Conservation (phyloP, 169 alveolate genomes). For the Cryptosporidium sp. region DNA sequence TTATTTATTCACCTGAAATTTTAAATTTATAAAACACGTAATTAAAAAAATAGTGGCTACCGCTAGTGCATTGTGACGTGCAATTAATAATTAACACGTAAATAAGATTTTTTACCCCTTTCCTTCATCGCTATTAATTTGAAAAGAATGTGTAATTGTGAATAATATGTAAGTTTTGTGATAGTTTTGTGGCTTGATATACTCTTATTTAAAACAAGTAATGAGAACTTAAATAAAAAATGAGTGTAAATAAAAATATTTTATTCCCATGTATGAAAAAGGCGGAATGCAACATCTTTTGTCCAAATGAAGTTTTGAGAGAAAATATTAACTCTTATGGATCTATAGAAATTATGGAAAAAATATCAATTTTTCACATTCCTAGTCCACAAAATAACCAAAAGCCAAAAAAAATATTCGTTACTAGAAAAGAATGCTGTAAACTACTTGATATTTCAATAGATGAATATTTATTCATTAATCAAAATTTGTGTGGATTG, state of each 20-base stretch:
- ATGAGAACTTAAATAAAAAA: neutral
- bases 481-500: slow-evolving; percentile 19
- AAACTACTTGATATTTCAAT: slow-evolving; percentile 50
- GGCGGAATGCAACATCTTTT: slow-evolving; percentile 5
- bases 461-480: slow-evolving; percentile 43
- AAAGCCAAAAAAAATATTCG: slow-evolving; percentile 41
- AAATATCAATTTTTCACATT: slow-evolving; percentile 38
- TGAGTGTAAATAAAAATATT: slow-evolving; percentile 1
- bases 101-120: neutral
- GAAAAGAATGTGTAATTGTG: neutral
- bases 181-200: neutral
- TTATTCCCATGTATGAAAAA: slow-evolving; percentile 23
- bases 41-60: slow-evolving; percentile 32
- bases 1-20: neutral
- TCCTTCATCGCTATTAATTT: neutral
- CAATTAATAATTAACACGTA: slow-evolving; percentile 46
- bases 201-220: neutral
- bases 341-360: slow-evolving; percentile 15
- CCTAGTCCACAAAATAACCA: slow-evolving; percentile 42
- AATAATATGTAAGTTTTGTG: slow-evolving; percentile 3
- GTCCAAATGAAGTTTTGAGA: neutral
- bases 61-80: slow-evolving; percentile 65
- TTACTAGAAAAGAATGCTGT: slow-evolving; percentile 45
- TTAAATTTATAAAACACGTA: neutral
- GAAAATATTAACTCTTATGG: neutral